Evolutionary conservation across 371 early-diverging fungal genomes (phyloP).

Genomic region (Parasitella parasitica): DNA sequence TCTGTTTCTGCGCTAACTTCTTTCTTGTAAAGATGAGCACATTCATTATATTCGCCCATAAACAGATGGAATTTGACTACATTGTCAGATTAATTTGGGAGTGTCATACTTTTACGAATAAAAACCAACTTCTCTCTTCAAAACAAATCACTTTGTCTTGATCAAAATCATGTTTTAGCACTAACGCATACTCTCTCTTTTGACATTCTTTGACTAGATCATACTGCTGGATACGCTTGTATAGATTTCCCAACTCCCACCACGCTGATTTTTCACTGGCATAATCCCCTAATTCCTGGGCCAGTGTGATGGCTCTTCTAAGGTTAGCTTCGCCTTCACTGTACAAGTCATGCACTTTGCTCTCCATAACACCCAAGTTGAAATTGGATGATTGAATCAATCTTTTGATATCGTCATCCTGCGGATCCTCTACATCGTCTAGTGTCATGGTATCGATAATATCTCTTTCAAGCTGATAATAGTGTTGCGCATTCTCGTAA

Average conservation of each 20-base stretch:
- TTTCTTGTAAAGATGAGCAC: background rate
- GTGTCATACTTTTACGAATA: background rate
- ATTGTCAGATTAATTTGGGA: background rate
- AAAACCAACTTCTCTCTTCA: constrained; percentile 29
- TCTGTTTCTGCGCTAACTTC: background rate
- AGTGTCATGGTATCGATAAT: constrained; percentile 22
- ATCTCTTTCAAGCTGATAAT: constrained; percentile 29
- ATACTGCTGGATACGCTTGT: constrained; percentile 7
- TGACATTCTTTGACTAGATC: constrained; percentile 26
- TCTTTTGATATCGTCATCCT: constrained; percentile 7
- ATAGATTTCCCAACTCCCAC: constrained; percentile 43
- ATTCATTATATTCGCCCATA: constrained; percentile 1
- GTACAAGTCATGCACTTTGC: constrained; percentile 13
- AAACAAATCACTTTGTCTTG: constrained; percentile 28
- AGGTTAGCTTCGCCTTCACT: constrained; percentile 14
- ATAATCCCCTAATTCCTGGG: constrained; percentile 13
- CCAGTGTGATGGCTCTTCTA: constrained; percentile 18
- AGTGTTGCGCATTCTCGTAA: constrained; percentile 25
- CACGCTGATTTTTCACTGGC: constrained; percentile 24
- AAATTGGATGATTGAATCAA: constrained; percentile 29
- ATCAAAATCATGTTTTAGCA: constrained; percentile 8
- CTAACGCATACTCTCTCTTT: constrained; percentile 22
- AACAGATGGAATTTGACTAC: constrained; percentile 1
- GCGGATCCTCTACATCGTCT: constrained; percentile 16
- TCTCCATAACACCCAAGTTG: constrained; percentile 42